A percentile compares a stretch with the other conserved stretches of the same genome.
Conservation (phyloP, 2,329 filamentous ascomycete species). For the Hymenoscyphus fraxineus region DNA sequence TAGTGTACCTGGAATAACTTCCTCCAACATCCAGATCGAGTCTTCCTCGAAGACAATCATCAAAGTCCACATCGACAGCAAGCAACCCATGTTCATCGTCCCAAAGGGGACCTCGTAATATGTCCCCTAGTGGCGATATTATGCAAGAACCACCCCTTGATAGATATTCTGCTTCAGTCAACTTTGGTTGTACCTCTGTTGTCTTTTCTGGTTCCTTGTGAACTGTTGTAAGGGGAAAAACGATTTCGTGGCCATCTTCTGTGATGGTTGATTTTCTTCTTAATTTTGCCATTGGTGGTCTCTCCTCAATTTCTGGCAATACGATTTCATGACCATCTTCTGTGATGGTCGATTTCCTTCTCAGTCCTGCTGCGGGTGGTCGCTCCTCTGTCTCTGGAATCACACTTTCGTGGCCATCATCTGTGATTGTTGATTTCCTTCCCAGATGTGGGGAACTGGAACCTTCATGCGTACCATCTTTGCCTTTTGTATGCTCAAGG, state of each 20-base stretch:
- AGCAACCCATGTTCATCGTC: constrained; percentile 65
- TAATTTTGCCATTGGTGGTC: not conserved
- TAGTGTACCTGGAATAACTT: constrained; percentile 68
- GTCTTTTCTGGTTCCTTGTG: not conserved
- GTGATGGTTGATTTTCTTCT: constrained; percentile 19
- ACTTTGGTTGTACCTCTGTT: constrained; percentile 20
- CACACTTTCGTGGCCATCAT: constrained; percentile 55
- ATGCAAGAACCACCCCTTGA: constrained; percentile 81
- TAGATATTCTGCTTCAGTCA: constrained; percentile 34
- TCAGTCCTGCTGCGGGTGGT: not conserved
- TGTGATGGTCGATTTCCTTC: constrained; percentile 18
- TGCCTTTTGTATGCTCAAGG: not conserved
- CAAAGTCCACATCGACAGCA: constrained; percentile 75
- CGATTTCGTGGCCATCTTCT: constrained; percentile 54
- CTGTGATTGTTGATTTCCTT: constrained; percentile 27
- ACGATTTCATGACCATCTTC: constrained; percentile 56
- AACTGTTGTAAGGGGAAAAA: constrained; percentile 33
- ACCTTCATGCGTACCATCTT: constrained; percentile 8
- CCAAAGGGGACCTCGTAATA: constrained; percentile 79
- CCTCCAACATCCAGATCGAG: constrained; percentile 82
- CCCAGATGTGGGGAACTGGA: not conserved
- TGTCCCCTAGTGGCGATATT: constrained; percentile 72
- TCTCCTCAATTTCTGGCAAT: constrained; percentile 28
- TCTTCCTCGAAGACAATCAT: constrained; percentile 78
- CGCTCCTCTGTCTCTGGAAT: constrained; percentile 28